Percentiles rank a stretch among this genome's conserved stretches.
Evolutionary conservation across 805 yeast species (phyloP).

Genomic region (Cyberlindnera xylosilytica): DNA sequence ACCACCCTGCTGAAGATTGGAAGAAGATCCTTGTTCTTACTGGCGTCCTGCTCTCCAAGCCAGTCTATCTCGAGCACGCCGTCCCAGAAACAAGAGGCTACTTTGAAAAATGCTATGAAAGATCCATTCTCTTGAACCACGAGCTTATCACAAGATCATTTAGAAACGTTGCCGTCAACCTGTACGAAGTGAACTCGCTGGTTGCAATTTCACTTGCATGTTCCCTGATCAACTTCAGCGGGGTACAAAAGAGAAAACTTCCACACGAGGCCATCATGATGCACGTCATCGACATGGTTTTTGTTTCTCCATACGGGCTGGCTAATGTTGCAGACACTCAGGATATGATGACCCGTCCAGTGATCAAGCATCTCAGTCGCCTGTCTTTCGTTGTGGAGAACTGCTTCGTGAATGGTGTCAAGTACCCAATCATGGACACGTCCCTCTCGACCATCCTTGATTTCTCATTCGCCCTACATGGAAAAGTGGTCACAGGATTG

Average conservation of each 20-base stretch:
- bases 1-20: slow-evolving; percentile 38
- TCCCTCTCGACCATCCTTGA: slow-evolving; percentile 15
- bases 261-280: slow-evolving; percentile 21
- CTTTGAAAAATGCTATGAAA: slow-evolving; percentile 35
- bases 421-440: slow-evolving; percentile 15
- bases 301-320: slow-evolving; percentile 23
- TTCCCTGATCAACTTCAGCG: slow-evolving; percentile 19
- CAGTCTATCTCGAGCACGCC: slow-evolving; percentile 31
- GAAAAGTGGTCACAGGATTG: slow-evolving; percentile 1
- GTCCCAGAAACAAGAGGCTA: slow-evolving; percentile 32
- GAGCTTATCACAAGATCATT: slow-evolving; percentile 23
- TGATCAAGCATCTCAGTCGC: slow-evolving; percentile 45
- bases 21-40: slow-evolving; percentile 41
- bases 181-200: slow-evolving; percentile 24
- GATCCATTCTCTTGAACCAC: slow-evolving; percentile 30
- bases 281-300: slow-evolving; percentile 19
- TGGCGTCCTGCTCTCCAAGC: slow-evolving; percentile 37
- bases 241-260: slow-evolving; percentile 16
- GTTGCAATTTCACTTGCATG: slow-evolving; percentile 19
- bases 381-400: slow-evolving; percentile 44
- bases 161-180: slow-evolving; percentile 10
- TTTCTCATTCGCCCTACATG: slow-evolving; percentile 12
- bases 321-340: slow-evolving; percentile 1
- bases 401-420: slow-evolving; percentile 27
- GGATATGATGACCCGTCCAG: slow-evolving; percentile 32